phyloP scores from a whole-genome alignment of 1,139 yeast genomes.

The Kurtzmaniella natalensis region DNA sequence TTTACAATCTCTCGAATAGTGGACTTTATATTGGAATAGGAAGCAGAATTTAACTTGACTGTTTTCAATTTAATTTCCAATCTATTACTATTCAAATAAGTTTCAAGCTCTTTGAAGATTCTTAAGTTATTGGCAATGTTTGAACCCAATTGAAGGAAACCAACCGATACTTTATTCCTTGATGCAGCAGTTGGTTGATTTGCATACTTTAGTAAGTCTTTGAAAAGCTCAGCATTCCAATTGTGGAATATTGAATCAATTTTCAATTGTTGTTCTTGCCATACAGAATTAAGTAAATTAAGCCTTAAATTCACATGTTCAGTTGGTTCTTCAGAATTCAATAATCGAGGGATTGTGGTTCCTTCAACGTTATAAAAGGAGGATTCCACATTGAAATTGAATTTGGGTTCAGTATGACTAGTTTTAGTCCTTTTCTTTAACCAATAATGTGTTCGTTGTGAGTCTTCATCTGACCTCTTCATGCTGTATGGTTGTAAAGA shows the following conservation, averaged over 20 bases:
- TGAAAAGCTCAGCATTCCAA: slow-evolving; percentile 36
- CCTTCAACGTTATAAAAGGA: neutral
- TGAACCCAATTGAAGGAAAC: slow-evolving; percentile 49
- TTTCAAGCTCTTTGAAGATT: slow-evolving; percentile 39
- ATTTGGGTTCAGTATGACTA: neutral
- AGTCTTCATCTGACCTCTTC: slow-evolving; percentile 8
- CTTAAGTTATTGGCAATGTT: slow-evolving; percentile 54
- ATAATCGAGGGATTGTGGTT: slow-evolving; percentile 14
- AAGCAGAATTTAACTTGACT: slow-evolving; percentile 39
- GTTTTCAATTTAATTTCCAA: slow-evolving; percentile 18
- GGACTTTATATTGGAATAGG: slow-evolving; percentile 37
- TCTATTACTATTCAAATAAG: slow-evolving; percentile 14
- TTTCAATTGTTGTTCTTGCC: slow-evolving; percentile 33
- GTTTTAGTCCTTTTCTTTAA: slow-evolving; percentile 5
- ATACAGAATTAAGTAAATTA: slow-evolving; percentile 32
- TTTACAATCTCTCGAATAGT: slow-evolving; percentile 35
- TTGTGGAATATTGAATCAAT: slow-evolving; percentile 35
- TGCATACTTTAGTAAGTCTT: slow-evolving; percentile 27
- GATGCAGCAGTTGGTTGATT: slow-evolving; percentile 10
- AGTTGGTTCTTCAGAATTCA: slow-evolving; percentile 37
- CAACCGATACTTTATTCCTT: slow-evolving; percentile 31
- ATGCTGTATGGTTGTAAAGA: no score
- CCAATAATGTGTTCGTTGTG: slow-evolving; percentile 8
- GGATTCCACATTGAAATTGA: slow-evolving; percentile 2
- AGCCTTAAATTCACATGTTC: slow-evolving; percentile 32